Percentiles rank a stretch among this genome's conserved stretches.
phyloP scores from a whole-genome alignment of 2,329 filamentous ascomycete species.

The Leptographium lundbergii region DNA sequence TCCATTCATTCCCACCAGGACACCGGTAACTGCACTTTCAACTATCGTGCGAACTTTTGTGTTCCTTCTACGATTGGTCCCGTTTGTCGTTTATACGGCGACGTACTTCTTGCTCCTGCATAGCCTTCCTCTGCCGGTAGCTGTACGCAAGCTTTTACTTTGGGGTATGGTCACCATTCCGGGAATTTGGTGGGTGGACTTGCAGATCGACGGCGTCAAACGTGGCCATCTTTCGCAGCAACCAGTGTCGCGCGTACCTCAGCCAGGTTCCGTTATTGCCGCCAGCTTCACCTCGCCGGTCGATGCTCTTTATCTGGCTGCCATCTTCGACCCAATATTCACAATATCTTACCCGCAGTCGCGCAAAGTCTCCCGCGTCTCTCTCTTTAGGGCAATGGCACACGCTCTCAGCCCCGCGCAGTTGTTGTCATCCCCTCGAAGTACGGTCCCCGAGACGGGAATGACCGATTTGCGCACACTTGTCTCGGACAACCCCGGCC shows the following conservation, averaged over 20 bases:
- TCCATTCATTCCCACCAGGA: slow-evolving; percentile 76
- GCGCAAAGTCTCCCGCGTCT: slow-evolving; percentile 61
- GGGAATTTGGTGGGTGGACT: slow-evolving; percentile 94
- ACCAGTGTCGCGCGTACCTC: slow-evolving; percentile 60
- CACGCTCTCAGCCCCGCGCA: slow-evolving; percentile 55
- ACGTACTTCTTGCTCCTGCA: slow-evolving; percentile 73
- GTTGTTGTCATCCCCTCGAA: slow-evolving; percentile 21
- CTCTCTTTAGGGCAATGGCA: slow-evolving; percentile 61
- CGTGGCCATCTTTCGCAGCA: slow-evolving; percentile 75
- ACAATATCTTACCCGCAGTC: slow-evolving; percentile 70
- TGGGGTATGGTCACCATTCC: slow-evolving; percentile 83
- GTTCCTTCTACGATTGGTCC: slow-evolving; percentile 67
- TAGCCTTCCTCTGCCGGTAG: slow-evolving; percentile 51
- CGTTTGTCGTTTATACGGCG: slow-evolving; percentile 55
- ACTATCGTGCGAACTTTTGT: slow-evolving; percentile 56
- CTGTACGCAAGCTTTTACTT: slow-evolving; percentile 66
- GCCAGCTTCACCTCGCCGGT: slow-evolving; percentile 86
- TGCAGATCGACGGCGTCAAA: slow-evolving; percentile 95
- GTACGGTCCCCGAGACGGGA: slow-evolving; percentile 13
- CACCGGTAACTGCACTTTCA: slow-evolving; percentile 46
- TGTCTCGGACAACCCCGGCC: slow-evolving; percentile 53
- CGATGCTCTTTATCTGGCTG: slow-evolving; percentile 85
- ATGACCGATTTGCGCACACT: slow-evolving; percentile 53
- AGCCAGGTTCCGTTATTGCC: slow-evolving; percentile 70
- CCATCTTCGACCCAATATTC: slow-evolving; percentile 93